Conservation (phyloP, 805 yeast genomes). For the Torulaspora delbrueckii region DNA sequence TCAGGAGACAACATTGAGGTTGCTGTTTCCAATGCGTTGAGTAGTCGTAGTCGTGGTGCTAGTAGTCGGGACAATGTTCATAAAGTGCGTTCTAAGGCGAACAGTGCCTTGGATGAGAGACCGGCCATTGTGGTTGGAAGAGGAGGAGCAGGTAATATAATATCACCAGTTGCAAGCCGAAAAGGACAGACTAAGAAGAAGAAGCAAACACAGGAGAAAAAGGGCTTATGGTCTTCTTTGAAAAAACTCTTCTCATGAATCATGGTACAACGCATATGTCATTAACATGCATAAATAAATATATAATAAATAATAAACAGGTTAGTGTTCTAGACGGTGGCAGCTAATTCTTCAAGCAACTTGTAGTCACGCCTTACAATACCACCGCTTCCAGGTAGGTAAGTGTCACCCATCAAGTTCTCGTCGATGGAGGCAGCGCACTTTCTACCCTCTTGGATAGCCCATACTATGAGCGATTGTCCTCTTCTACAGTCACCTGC, state of each 20-base stretch:
- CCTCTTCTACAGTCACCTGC: conserved; percentile 99
- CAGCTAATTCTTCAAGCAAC: conserved; percentile 70
- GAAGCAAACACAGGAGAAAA: conserved; percentile 8
- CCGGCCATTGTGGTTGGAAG: conserved; percentile 31
- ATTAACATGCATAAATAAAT: conserved; percentile 2
- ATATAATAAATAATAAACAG: conserved; percentile 6
- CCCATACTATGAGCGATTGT: conserved; percentile 97
- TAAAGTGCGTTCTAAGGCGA: conserved; percentile 5
- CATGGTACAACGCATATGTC: conserved; percentile 3
- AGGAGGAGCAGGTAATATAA: conserved; percentile 36
- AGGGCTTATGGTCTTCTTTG: conserved; percentile 17
- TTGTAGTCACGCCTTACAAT: conserved; percentile 80
- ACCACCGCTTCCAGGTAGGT: conserved; percentile 91
- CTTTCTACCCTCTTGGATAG: conserved; percentile 98
- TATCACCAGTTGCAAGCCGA: conserved; percentile 27
- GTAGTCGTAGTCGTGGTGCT: conserved; percentile 2
- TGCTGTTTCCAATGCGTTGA: conserved; percentile 7
- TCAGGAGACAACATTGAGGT: conserved; percentile 5
- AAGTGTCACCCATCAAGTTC: conserved; percentile 69
- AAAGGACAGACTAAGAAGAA: conserved; percentile 9
- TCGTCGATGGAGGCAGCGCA: conserved; percentile 92
- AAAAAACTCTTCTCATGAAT: conserved; percentile 18
- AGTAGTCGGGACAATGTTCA: conserved; percentile 6
- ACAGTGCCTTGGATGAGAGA: conserved; percentile 13
- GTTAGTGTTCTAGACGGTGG: conserved; percentile 22